phyloP scores from a whole-genome alignment of 768 basidiomycete species.

The Lactarius tabidus region DNA sequence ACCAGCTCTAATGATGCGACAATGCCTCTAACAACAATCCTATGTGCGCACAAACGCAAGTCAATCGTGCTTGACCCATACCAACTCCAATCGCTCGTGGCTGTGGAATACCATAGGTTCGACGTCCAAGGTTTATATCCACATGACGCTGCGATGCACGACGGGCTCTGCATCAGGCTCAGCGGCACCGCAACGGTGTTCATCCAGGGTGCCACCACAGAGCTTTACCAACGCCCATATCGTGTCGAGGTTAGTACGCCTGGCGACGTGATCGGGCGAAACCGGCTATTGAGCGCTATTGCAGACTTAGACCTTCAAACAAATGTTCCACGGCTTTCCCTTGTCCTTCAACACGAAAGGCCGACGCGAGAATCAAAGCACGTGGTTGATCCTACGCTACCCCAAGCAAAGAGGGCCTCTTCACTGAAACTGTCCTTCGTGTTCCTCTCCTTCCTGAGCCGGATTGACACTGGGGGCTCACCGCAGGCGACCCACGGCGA shows the following conservation, averaged over 20 bases:
- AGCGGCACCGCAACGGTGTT: neutral
- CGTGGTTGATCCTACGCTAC: no score
- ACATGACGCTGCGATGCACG: neutral
- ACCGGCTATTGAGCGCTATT: neutral
- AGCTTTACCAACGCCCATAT: neutral
- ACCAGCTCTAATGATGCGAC: no score
- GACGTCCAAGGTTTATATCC: neutral
- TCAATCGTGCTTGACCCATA: neutral
- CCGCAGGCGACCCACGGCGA: neutral
- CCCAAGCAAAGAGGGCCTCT: no score
- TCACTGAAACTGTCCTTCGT: no score
- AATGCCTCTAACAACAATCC: no score
- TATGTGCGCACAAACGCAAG: neutral
- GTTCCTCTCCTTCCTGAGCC: no score
- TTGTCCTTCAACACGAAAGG: no score
- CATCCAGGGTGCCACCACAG: neutral
- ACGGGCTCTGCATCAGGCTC: neutral
- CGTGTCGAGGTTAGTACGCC: neutral
- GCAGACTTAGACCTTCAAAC: no score
- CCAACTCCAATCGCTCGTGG: neutral
- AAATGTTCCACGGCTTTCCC: no score
- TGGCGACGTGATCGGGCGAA: neutral
- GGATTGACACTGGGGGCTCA: neutral
- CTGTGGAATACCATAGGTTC: neutral
- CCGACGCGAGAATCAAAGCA: no score